A percentile compares a stretch with the other conserved stretches of the same genome.
These are phyloP conservation scores for Auriculariales sp. DNA, from an alignment of 768 basidiomycete species.

Conservation along the genomic window DNA sequence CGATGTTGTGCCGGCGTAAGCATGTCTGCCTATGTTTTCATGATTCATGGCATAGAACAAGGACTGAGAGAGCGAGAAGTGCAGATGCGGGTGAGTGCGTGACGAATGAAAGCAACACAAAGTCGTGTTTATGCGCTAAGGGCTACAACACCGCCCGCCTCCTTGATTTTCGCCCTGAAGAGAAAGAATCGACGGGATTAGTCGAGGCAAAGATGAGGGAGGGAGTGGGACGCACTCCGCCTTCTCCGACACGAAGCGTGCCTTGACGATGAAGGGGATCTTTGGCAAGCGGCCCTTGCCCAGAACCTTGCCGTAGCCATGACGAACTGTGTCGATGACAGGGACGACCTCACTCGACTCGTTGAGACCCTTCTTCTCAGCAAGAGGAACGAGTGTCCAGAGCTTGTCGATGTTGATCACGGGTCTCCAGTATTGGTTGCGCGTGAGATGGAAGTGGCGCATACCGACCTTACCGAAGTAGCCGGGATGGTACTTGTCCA, in stretches of 20 bases:
- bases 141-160: slow-evolving; percentile 86
- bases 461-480: slow-evolving; percentile 99
- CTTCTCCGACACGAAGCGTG: slow-evolving; percentile 80
- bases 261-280: slow-evolving; percentile 94
- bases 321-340: slow-evolving; percentile 75
- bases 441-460: slow-evolving; percentile 93
- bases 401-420: slow-evolving; percentile 99
- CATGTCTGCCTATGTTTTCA: not conserved
- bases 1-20: not conserved
- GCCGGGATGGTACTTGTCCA: slow-evolving; percentile 99
- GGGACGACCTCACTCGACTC: slow-evolving; percentile 75
- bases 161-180: slow-evolving; percentile 67
- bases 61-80: slow-evolving; percentile 9
- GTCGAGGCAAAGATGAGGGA: slow-evolving; percentile 12
- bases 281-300: slow-evolving; percentile 92
- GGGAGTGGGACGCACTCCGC: slow-evolving; percentile 77
- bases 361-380: slow-evolving; percentile 65
- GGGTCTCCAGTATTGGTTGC: slow-evolving; percentile 83
- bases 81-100: slow-evolving; percentile 9
- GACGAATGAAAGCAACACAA: too few species aligned
- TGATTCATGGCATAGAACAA: slow-evolving; percentile 2
- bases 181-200: not conserved
- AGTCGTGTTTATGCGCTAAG: slow-evolving; percentile 76
- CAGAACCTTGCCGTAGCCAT: slow-evolving; percentile 86
- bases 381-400: slow-evolving; percentile 78